Evolutionary conservation across 352 stramenopile species (phyloP).

Genomic region (Pythium dissotocum): DNA sequence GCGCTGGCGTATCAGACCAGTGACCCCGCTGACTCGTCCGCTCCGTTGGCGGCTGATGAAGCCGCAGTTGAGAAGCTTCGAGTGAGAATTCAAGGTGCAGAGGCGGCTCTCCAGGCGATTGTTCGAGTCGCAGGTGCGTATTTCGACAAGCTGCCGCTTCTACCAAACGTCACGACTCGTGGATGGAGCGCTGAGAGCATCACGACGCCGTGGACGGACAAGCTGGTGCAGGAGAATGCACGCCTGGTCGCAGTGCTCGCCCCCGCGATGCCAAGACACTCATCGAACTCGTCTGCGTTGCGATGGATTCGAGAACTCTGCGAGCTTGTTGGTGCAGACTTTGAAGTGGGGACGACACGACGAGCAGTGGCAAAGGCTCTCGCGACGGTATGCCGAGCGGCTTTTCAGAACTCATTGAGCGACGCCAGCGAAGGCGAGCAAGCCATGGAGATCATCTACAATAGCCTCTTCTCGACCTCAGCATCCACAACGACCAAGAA

Average conservation of each 20-base stretch:
- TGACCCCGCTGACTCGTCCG: neutral
- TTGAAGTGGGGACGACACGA: slow-evolving; percentile 31
- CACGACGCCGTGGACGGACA: slow-evolving; percentile 27
- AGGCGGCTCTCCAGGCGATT: slow-evolving; percentile 43
- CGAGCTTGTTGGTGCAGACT: slow-evolving; percentile 30
- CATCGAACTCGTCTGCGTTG: slow-evolving; percentile 36
- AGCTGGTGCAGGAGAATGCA: slow-evolving; percentile 49
- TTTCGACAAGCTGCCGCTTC: slow-evolving; percentile 35
- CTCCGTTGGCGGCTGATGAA: neutral
- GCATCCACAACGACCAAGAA: slow-evolving; percentile 6
- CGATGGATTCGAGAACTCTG: slow-evolving; percentile 46
- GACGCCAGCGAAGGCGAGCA: slow-evolving; percentile 2
- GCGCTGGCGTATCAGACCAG: slow-evolving; percentile 36
- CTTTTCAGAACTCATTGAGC: neutral
- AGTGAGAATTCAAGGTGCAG: slow-evolving; percentile 46
- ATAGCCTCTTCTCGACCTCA: slow-evolving; percentile 38
- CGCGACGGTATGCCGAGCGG: slow-evolving; percentile 31
- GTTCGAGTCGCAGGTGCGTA: slow-evolving; percentile 31
- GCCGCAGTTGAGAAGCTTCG: neutral
- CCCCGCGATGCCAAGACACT: slow-evolving; percentile 30
- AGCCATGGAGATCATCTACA: slow-evolving; percentile 45
- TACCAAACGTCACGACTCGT: slow-evolving; percentile 41
- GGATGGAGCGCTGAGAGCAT: slow-evolving; percentile 32
- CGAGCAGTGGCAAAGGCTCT: slow-evolving; percentile 42
- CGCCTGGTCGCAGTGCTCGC: slow-evolving; percentile 48